These are phyloP conservation scores for Hemerocallis citrina DNA, from an alignment of 106 monocot species.

Conservation along the genomic window DNA sequence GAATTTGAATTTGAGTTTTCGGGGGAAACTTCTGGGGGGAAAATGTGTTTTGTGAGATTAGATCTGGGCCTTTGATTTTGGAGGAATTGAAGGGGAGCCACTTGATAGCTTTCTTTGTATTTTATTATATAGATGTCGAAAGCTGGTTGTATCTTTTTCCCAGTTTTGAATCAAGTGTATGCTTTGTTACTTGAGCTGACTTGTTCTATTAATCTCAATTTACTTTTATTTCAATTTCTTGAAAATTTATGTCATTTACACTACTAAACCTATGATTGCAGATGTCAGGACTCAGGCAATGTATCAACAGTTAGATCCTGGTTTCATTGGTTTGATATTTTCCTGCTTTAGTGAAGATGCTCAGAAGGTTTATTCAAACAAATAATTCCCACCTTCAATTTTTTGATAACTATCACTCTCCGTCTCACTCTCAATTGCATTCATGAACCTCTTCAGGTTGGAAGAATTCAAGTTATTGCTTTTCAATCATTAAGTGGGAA, in stretches of 20 bases:
- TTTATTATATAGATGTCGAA: too few species aligned
- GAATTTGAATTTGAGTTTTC: too few species aligned
- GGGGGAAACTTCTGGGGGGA: too few species aligned
- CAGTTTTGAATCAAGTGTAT: too few species aligned
- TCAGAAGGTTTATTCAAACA: slow-evolving; percentile 44
- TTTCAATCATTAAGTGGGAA: slow-evolving; percentile 80
- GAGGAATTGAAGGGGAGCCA: too few species aligned
- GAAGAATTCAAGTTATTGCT: slow-evolving; percentile 93
- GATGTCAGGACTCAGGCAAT: slow-evolving; percentile 95
- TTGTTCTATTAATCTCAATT: too few species aligned
- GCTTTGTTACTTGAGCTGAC: too few species aligned
- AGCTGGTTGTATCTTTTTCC: too few species aligned
- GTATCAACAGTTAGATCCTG: slow-evolving; percentile 89
- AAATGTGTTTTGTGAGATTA: too few species aligned
- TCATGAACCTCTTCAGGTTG: slow-evolving; percentile 38
- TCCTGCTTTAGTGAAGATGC: slow-evolving; percentile 89
- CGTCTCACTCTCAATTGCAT: neutral
- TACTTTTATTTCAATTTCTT: too few species aligned
- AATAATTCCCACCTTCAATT: neutral
- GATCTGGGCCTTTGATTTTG: too few species aligned
- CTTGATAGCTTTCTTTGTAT: too few species aligned
- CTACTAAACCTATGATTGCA: slow-evolving; percentile 23
- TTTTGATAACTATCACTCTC: neutral
- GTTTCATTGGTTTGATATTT: slow-evolving; percentile 91
- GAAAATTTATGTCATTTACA: neutral